phyloP scores from a whole-genome alignment of 1,284 basidiomycete species.

The Macrocystidia cucumis region DNA sequence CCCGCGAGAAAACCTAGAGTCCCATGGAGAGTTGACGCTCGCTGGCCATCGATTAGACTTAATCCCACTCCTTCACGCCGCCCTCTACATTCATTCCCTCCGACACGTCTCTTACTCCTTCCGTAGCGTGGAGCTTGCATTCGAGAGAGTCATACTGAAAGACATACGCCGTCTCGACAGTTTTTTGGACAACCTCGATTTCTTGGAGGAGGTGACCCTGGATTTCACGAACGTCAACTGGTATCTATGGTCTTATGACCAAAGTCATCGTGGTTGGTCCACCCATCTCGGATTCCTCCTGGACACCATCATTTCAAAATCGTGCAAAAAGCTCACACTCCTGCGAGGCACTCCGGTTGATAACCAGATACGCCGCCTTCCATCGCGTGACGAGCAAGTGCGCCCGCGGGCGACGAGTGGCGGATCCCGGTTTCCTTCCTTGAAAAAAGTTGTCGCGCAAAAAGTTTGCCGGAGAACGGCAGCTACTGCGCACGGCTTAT shows the following conservation, averaged over 20 bases:
- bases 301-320: slow-evolving; percentile 3
- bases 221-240: background rate
- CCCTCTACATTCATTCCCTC: background rate
- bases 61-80: background rate
- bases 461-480: no score
- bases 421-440: no score
- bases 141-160: background rate
- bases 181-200: slow-evolving; percentile 6
- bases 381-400: no score
- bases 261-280: background rate
- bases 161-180: background rate
- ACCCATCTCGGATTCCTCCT: slow-evolving; percentile 1
- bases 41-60: background rate
- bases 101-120: background rate
- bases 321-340: slow-evolving; percentile 3
- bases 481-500: no score
- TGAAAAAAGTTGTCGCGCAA: no score
- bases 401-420: no score
- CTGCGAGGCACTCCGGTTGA: background rate
- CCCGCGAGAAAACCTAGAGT: no score
- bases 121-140: background rate
- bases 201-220: background rate
- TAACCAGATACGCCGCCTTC: no score
- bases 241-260: background rate
- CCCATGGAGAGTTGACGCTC: slow-evolving; percentile 11